Conservation (phyloP, 371 early-diverging fungal genomes). For the Syncephalastrum sp. region DNA sequence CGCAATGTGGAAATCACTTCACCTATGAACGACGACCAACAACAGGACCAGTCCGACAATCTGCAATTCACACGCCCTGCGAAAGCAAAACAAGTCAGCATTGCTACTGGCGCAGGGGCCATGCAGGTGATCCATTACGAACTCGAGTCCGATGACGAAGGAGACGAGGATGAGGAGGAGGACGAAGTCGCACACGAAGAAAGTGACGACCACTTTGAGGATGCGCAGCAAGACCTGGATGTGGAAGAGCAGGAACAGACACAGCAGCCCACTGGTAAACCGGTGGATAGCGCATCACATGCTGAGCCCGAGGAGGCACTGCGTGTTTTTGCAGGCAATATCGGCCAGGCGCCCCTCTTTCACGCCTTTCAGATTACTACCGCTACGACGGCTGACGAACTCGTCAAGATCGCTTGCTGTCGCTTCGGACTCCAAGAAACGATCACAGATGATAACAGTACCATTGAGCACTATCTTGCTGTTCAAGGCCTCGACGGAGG, state of each 20-base stretch:
- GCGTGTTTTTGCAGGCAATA: slow-evolving; percentile 61
- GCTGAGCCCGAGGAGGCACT: slow-evolving; percentile 14
- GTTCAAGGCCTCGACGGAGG: slow-evolving; percentile 62
- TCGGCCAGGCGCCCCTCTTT: slow-evolving; percentile 51
- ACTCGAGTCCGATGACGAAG: slow-evolving; percentile 46
- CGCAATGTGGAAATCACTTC: slow-evolving; percentile 74
- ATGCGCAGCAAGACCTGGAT: slow-evolving; percentile 8
- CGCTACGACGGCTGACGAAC: slow-evolving; percentile 50
- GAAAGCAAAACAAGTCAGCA: slow-evolving; percentile 29
- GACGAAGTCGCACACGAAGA: slow-evolving; percentile 16
- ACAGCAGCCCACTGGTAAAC: neutral
- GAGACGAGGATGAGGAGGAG: slow-evolving; percentile 26
- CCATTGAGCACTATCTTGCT: slow-evolving; percentile 51
- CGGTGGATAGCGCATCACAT: neutral
- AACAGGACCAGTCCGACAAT: slow-evolving; percentile 1
- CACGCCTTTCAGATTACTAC: slow-evolving; percentile 47
- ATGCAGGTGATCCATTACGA: slow-evolving; percentile 36
- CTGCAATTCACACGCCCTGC: slow-evolving; percentile 1
- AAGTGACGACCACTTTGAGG: slow-evolving; percentile 14
- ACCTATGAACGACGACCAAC: slow-evolving; percentile 18
- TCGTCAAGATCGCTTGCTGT: slow-evolving; percentile 44
- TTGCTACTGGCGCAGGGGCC: slow-evolving; percentile 24
- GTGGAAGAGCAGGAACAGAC: neutral
- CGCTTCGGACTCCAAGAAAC: slow-evolving; percentile 29
- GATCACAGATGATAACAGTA: slow-evolving; percentile 27